These are phyloP conservation scores for Filobasidium wieringae DNA, from an alignment of 768 basidiomycete genomes.

Conservation along the genomic window DNA sequence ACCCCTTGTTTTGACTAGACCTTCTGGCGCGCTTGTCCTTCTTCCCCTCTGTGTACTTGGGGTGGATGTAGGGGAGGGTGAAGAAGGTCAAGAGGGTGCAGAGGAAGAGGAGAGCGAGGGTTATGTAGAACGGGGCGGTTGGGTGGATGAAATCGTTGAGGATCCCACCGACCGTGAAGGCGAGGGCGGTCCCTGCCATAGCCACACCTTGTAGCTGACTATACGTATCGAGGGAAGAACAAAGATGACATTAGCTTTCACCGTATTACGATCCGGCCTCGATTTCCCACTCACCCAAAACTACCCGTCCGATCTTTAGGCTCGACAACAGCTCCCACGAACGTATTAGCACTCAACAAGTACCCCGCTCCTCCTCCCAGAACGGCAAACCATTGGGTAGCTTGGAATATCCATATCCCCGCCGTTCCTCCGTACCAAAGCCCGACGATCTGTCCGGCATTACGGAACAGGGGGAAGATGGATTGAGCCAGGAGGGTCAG, in stretches of 20 bases:
- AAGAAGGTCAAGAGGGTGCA: slow-evolving; percentile 24
- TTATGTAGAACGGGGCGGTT: slow-evolving; percentile 29
- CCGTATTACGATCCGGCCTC: neutral
- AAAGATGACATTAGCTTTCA: neutral
- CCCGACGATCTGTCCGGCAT: slow-evolving; percentile 27
- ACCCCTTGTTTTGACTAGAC: neutral
- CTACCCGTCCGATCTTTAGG: slow-evolving; percentile 27
- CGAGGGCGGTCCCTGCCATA: slow-evolving; percentile 7
- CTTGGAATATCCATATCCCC: slow-evolving; percentile 26
- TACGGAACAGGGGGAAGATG: slow-evolving; percentile 26
- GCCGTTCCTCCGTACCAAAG: slow-evolving; percentile 20
- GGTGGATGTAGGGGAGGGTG: slow-evolving; percentile 35
- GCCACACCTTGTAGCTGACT: slow-evolving; percentile 2
- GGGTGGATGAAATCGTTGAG: slow-evolving; percentile 20
- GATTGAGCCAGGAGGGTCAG: slow-evolving; percentile 33
- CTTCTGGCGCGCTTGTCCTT: neutral
- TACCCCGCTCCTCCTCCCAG: slow-evolving; percentile 35
- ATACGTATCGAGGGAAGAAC: neutral
- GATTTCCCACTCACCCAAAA: slow-evolving; percentile 21
- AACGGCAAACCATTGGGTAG: slow-evolving; percentile 34
- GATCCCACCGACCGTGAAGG: slow-evolving; percentile 17
- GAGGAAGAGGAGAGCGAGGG: slow-evolving; percentile 26
- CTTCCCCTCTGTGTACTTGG: slow-evolving; percentile 12
- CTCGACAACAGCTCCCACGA: slow-evolving; percentile 21
- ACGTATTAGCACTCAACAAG: slow-evolving; percentile 33